Base-by-base conservation (phyloP, 2,329 filamentous ascomycete genomes). In the Sordariomycetes sp. region DNA sequence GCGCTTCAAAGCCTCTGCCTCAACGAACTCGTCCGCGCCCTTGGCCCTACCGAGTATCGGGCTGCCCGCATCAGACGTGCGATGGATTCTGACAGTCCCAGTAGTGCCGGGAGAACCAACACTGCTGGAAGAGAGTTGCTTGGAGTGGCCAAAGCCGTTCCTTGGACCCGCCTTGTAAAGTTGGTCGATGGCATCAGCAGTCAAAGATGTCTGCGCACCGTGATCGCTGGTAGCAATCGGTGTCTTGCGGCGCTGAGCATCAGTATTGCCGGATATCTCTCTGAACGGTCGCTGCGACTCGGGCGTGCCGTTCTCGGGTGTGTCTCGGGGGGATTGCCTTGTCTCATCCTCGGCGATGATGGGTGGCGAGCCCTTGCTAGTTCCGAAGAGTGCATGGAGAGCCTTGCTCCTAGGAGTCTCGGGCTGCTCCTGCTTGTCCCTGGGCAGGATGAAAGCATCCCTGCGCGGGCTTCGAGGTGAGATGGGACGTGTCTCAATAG, bases 121-220 rank as follows among this genome's bases (percentile, higher is more conserved):
- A 15, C 54, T 55, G 28, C 43, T 46, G 25, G 57, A 34, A 4
- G 64, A 66, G 12, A 53, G 39, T n/a, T 50, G 55, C 48, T 59
- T 58, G 30, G 51, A 50, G 11, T 59, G 53, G 10, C 44, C 46
- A n/a, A 42, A 40, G 8, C 32, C 36, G 19, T 39, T 35, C 9
- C 33, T 39, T 12, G 42, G 31, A 26, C 45, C 42, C 15, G 69
- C 66, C 43, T 72, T 70, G 36, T 93, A 59, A 48, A 94, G 68
- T 36, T 76, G 72, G 45, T 94, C 87, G 42, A 94, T 86, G 36
- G 82, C 79, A 32, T 82, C 75, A 0, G 84, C 75, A n/a, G 86
- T 93, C 20, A 95, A 66, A 25, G 81, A 70, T 17, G 88, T 95
- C 59, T 95, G 90, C 11, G 83, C 82, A 34, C 79, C 75, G 44